Percentiles rank a stretch among this genome's conserved stretches.
Conservation (phyloP, 2,329 filamentous ascomycete species). For the Cladosporium sp. region DNA sequence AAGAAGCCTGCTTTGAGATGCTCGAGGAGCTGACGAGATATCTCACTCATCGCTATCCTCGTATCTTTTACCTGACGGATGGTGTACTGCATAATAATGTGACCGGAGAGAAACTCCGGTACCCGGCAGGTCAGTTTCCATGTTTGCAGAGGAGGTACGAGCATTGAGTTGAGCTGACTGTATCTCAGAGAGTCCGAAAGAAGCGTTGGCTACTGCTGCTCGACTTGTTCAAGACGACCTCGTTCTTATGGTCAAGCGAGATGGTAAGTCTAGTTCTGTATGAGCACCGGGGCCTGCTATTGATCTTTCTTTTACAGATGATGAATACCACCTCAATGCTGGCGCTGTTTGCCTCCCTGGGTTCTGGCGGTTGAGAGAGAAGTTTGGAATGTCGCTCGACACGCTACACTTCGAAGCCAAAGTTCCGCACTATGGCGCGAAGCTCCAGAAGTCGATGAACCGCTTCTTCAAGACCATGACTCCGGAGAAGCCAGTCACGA, state of each 20-base stretch:
- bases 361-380: constrained; percentile 19
- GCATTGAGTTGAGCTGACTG: not conserved
- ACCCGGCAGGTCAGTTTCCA: constrained; percentile 1
- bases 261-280: not conserved
- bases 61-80: not conserved
- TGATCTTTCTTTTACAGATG: not conserved
- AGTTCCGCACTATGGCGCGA: constrained; percentile 12
- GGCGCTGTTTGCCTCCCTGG: constrained; percentile 11
- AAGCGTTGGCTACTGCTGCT: constrained; percentile 6
- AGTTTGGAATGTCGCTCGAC: constrained; percentile 16
- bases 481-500: constrained; percentile 12
- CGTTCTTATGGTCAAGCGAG: constrained; percentile 12
- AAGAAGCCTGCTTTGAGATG: constrained; percentile 14
- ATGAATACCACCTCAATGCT: constrained; percentile 11
- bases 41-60: constrained; percentile 12
- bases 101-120: constrained; percentile 11
- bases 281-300: not conserved
- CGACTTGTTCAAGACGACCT: constrained; percentile 14
- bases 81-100: not conserved
- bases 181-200: constrained; percentile 2
- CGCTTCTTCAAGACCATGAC: constrained; percentile 16
- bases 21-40: constrained; percentile 11
- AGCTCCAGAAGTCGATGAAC: constrained; percentile 17
- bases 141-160: not conserved
- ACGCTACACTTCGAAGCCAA: constrained; percentile 16